Conservation (phyloP, 371 early-diverging fungal genomes). For the Mortierella sp. region DNA sequence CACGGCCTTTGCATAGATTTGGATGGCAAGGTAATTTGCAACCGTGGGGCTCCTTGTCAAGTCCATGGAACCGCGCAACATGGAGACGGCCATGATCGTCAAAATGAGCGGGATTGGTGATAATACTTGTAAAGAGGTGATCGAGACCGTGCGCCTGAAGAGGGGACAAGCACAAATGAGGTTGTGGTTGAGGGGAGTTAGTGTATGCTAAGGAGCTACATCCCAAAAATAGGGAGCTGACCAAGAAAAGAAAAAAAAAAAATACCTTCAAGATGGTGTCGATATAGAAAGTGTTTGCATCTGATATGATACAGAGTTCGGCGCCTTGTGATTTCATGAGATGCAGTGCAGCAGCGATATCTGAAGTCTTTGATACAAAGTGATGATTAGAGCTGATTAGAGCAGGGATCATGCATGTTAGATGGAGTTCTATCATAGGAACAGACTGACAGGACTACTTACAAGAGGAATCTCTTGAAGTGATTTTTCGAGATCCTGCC, state of each 20-base stretch:
- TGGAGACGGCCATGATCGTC: slow-evolving; percentile 66
- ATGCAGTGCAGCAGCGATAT: slow-evolving; percentile 65
- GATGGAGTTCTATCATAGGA: too few relatives aligned
- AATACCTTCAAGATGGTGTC: slow-evolving; percentile 73
- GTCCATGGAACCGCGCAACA: slow-evolving; percentile 63
- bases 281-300: slow-evolving; percentile 83
- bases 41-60: slow-evolving; percentile 65
- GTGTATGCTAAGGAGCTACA: neutral
- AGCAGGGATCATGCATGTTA: neutral
- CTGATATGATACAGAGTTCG: slow-evolving; percentile 75
- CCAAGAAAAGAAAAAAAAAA: too few relatives aligned
- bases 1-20: slow-evolving; percentile 83
- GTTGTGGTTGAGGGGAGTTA: neutral
- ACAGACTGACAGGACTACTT: slow-evolving; percentile 25
- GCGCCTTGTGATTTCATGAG: slow-evolving; percentile 62
- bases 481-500: slow-evolving; percentile 61
- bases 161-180: neutral
- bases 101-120: slow-evolving; percentile 79
- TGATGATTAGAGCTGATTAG: too few relatives aligned
- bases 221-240: too few relatives aligned
- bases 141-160: slow-evolving; percentile 63
- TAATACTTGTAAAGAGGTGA: slow-evolving; percentile 68
- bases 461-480: slow-evolving; percentile 73
- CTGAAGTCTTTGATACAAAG: slow-evolving; percentile 57
- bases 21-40: slow-evolving; percentile 75